A percentile compares a stretch with the other conserved stretches of the same genome.
phyloP scores from a whole-genome alignment of 345 rosid genomes.

The Bruguiera gymnorhiza region DNA sequence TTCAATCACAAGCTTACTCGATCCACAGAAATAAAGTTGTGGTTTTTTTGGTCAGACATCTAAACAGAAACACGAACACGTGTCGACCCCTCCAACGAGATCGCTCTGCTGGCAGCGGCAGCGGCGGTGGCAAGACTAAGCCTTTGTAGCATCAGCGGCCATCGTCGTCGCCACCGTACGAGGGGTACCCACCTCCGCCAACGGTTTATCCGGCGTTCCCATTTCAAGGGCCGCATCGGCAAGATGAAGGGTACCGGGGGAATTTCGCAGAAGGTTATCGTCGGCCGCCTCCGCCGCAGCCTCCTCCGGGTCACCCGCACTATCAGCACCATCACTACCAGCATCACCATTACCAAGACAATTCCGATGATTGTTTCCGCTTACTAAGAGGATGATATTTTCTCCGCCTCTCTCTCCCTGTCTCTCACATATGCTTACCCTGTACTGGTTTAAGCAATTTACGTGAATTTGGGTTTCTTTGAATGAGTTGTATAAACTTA shows the following conservation, averaged over 20 bases:
- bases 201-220: constrained; percentile 42
- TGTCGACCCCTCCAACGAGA: constrained; percentile 24
- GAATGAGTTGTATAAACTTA: too few relatives aligned
- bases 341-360: constrained; percentile 48
- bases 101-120: constrained; percentile 40
- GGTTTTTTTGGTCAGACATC: too few relatives aligned
- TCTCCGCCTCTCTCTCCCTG: background rate
- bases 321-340: constrained; percentile 41
- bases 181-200: constrained; percentile 24
- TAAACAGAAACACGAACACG: too few relatives aligned
- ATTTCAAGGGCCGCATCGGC: constrained; percentile 38
- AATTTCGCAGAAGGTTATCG: constrained; percentile 63
- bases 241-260: constrained; percentile 70
- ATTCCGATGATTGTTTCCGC: constrained; percentile 51
- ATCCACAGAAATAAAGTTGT: too few relatives aligned
- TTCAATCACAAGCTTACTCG: too few relatives aligned
- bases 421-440: background rate
- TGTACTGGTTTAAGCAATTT: too few relatives aligned
- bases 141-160: constrained; percentile 3
- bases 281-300: constrained; percentile 36
- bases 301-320: constrained; percentile 46
- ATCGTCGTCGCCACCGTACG: constrained; percentile 37
- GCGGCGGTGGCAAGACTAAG: constrained; percentile 42
- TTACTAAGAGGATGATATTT: constrained; percentile 71
- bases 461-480: too few relatives aligned